Evolutionary conservation across 768 basidiomycete species (phyloP), one percentile per base, ranked within the genome.

Genomic region (Russula dissimulans): DNA sequence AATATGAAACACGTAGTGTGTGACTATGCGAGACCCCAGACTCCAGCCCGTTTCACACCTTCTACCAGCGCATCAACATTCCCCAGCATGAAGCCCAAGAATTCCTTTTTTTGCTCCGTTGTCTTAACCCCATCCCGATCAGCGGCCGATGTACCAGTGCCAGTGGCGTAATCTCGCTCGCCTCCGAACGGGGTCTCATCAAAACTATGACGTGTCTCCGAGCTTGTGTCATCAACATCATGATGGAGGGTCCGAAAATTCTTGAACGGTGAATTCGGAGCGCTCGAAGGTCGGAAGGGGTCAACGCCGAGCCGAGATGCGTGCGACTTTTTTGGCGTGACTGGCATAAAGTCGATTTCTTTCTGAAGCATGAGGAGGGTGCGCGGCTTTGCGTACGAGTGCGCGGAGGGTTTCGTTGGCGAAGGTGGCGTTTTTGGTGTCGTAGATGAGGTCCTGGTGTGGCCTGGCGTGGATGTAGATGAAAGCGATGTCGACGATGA

Each of bases 51-150:
- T 62, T 86, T 78, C 38, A 95, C 88, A 0, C 91, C 86, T 63
- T 91, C 90, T 5, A 95, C 90, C 10, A 95, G 78, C 34, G 89
- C 87, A 69, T 95, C 93, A 3, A 95, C 93, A 69, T 95, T 95
- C 4, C 91, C 92, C 46, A 95, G 72, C 83, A 93, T 86, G 47
- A 81, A 85, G 0, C 87, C 87, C 59, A 95, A 68, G 46, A 89
- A 70, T 69, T 84, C 82, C 71, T 87, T 91, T 76, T 93, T 93
- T 74, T 93, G 88, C 60, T 89, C 86, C 45, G 83, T 91, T 45
- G 84, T 87, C 66, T 74, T 70, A 34, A 68, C 55, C 12, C 61
- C 53, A 51, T 69, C 66, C 50, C 61, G 62, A 17, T 65, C 43
- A 46, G 56, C 64, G 34, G 62, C 22, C 22, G 22, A 26, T 26